These are phyloP conservation scores for Trichoderma reesei DNA, from an alignment of 495 filamentous ascomycete species.

Conservation along the genomic window DNA sequence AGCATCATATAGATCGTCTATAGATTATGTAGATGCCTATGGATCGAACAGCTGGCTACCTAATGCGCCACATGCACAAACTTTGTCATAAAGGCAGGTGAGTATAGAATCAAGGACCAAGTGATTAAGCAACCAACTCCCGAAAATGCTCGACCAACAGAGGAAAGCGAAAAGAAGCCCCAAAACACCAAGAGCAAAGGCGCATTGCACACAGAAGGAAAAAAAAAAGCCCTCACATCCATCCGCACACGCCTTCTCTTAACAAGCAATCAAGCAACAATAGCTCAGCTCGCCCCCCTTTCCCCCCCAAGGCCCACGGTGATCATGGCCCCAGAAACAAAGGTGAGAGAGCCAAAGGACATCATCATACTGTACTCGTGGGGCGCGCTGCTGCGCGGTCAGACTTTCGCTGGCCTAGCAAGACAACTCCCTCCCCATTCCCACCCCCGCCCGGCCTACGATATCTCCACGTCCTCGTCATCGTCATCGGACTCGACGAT, in stretches of 20 bases:
- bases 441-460: background rate
- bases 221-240: background rate
- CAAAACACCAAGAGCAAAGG: background rate
- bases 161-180: background rate
- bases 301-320: no score
- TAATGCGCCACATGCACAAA: background rate
- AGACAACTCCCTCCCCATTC: background rate
- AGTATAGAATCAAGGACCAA: background rate
- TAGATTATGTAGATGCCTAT: no score
- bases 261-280: no score
- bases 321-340: background rate
- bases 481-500: constrained; percentile 59
- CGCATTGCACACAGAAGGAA: background rate
- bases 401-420: no score
- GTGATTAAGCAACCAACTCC: background rate
- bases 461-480: constrained; percentile 31
- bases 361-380: no score
- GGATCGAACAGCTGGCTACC: background rate
- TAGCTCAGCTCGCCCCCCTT: no score
- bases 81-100: background rate
- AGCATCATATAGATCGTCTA: constrained; percentile 10
- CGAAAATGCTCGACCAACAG: background rate
- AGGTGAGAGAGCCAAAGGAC: background rate
- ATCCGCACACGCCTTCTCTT: background rate
- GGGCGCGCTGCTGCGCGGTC: no score